phyloP scores from a whole-genome alignment of 176 grass and related monocot genomes.

The Cenchrus purpureus region DNA sequence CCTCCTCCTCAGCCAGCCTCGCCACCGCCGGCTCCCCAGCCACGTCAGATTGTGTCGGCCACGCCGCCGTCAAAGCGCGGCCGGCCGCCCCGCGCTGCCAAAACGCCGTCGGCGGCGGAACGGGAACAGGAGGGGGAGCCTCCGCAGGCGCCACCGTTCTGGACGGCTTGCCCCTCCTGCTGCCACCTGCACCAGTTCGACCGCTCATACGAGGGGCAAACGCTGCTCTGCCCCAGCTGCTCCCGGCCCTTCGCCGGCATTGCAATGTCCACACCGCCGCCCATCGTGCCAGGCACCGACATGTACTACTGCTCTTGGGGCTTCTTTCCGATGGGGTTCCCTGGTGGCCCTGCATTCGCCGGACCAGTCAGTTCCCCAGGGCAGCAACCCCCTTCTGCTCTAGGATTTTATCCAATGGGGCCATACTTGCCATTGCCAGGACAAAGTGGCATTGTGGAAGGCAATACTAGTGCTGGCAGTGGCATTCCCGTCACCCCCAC shows the following conservation, averaged over 20 bases:
- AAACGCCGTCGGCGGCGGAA: neutral
- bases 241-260: neutral
- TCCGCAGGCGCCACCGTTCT: slow-evolving; percentile 6
- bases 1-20: neutral
- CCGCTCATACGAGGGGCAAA: slow-evolving; percentile 9
- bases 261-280: slow-evolving; percentile 25
- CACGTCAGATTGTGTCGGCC: neutral
- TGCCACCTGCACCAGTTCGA: slow-evolving; percentile 32
- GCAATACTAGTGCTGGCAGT: neutral
- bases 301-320: slow-evolving; percentile 67
- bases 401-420: slow-evolving; percentile 43
- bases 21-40: neutral
- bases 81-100: slow-evolving; percentile 3
- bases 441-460: neutral
- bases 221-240: slow-evolving; percentile 32
- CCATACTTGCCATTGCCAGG: slow-evolving; percentile 32
- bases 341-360: slow-evolving; percentile 34
- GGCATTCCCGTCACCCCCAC: neutral
- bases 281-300: slow-evolving; percentile 46
- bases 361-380: neutral
- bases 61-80: slow-evolving; percentile 18
- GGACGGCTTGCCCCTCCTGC: slow-evolving; percentile 35
- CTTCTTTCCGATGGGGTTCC: slow-evolving; percentile 58
- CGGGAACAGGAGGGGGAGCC: neutral
- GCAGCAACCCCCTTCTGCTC: neutral